These are phyloP conservation scores for Mrakia gelida DNA, from an alignment of 768 basidiomycete species.

Conservation along the genomic window DNA sequence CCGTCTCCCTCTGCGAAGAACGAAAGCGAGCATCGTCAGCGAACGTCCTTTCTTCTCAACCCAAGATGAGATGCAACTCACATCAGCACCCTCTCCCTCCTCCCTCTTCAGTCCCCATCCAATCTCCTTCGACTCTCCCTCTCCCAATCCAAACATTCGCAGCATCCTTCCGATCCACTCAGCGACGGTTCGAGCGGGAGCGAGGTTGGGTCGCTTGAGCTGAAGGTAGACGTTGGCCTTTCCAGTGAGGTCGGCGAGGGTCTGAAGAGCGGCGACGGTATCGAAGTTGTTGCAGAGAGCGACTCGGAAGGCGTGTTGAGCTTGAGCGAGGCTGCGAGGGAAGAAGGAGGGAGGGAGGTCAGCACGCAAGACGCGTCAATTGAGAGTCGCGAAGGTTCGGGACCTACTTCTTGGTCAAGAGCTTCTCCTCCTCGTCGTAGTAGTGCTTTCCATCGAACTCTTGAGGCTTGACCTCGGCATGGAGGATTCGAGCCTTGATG, in stretches of 20 bases:
- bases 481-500: conserved; percentile 72
- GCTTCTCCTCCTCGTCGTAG: conserved; percentile 56
- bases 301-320: conserved; percentile 70
- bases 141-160: conserved; percentile 51
- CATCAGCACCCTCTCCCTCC: conserved; percentile 48
- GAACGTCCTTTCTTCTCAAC: background rate
- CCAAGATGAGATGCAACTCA: conserved; percentile 35
- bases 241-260: conserved; percentile 75
- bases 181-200: conserved; percentile 56
- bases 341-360: background rate
- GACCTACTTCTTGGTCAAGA: conserved; percentile 61
- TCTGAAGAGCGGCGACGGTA: conserved; percentile 74
- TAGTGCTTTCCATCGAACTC: conserved; percentile 46
- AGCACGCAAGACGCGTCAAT: background rate
- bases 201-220: conserved; percentile 50
- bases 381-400: background rate
- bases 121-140: conserved; percentile 61
- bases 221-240: conserved; percentile 78
- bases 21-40: conserved; percentile 13
- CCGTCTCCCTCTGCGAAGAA: conserved; percentile 64
- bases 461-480: conserved; percentile 43
- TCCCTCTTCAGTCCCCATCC: conserved; percentile 71
- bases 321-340: conserved; percentile 59
- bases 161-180: conserved; percentile 53
- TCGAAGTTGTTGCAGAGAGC: conserved; percentile 97